Percentiles rank a stretch among this genome's conserved stretches.
Evolutionary conservation across 768 basidiomycete species (phyloP).

Genomic region (Omphalotus guepiniiformis): DNA sequence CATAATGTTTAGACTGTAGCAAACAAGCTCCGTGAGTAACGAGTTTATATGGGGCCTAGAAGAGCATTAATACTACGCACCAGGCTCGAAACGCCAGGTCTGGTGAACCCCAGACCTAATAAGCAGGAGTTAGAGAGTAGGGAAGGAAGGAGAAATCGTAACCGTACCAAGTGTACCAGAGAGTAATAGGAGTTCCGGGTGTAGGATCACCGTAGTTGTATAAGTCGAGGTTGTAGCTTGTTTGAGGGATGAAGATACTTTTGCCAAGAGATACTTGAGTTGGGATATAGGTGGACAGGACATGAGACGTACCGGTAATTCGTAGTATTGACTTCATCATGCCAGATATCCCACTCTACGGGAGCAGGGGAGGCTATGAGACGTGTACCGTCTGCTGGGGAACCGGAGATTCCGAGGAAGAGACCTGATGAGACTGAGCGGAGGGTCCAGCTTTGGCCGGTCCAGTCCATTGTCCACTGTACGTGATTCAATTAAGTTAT

Average conservation of each 20-base stretch:
- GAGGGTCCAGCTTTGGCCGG: constrained; percentile 36
- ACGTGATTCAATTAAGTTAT: not conserved
- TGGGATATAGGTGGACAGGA: not conserved
- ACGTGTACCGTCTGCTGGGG: constrained; percentile 34
- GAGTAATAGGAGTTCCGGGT: constrained; percentile 39
- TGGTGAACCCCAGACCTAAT: constrained; percentile 34
- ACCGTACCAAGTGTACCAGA: constrained; percentile 48
- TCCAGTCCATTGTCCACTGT: constrained; percentile 47
- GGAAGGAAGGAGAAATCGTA: not conserved
- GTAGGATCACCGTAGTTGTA: constrained; percentile 38
- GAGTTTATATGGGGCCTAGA: too few relatives aligned
- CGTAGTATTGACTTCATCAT: constrained; percentile 33
- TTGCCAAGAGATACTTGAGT: not conserved
- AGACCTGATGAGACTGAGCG: constrained; percentile 35
- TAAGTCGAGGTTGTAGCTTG: constrained; percentile 43
- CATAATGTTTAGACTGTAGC: too few relatives aligned
- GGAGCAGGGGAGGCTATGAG: constrained; percentile 33
- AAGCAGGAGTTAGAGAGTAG: not conserved
- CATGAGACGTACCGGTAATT: constrained; percentile 37
- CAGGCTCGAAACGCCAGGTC: constrained; percentile 42
- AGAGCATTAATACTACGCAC: too few relatives aligned
- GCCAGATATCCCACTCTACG: constrained; percentile 48
- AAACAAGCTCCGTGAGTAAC: too few relatives aligned
- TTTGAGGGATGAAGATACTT: constrained; percentile 43
- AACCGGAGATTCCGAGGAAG: constrained; percentile 38